These are phyloP conservation scores for Apiotrichum veenhuisii DNA, from an alignment of 1,284 basidiomycete species.

Conservation along the genomic window DNA sequence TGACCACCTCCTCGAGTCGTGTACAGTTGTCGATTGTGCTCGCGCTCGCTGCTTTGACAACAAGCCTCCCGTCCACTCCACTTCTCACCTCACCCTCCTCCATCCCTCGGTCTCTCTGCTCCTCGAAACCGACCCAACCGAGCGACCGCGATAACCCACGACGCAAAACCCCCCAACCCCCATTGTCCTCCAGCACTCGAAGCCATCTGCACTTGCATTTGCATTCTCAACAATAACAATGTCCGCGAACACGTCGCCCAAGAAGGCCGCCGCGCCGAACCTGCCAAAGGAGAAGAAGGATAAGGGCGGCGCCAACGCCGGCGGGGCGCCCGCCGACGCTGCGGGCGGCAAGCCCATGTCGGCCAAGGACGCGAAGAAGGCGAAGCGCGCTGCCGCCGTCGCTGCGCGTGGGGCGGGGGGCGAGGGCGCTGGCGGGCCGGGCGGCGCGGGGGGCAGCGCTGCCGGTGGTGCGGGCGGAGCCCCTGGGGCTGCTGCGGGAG, in stretches of 20 bases:
- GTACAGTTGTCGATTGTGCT: too few species aligned
- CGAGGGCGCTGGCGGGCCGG: background rate
- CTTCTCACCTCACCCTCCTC: too few species aligned
- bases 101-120: too few species aligned
- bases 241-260: background rate
- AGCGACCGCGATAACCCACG: too few species aligned
- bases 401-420: slow-evolving; percentile 26
- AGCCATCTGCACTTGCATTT: too few species aligned
- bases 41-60: too few species aligned
- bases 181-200: too few species aligned
- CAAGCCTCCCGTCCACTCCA: too few species aligned
- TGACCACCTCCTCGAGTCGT: too few species aligned
- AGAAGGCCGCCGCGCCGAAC: background rate
- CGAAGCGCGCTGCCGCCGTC: slow-evolving; percentile 47
- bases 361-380: slow-evolving; percentile 48
- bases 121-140: too few species aligned
- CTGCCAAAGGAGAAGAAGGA: slow-evolving; percentile 5
- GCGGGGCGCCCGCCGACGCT: too few species aligned
- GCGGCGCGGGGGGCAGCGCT: background rate
- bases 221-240: background rate
- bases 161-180: too few species aligned
- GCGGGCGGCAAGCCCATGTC: slow-evolving; percentile 27
- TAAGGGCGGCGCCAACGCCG: background rate
- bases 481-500: background rate
- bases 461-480: background rate